A percentile compares a stretch with the other conserved stretches of the same genome.
phyloP scores from a whole-genome alignment of 768 basidiomycete species.

The Tylopilus cervinicoccineus region DNA sequence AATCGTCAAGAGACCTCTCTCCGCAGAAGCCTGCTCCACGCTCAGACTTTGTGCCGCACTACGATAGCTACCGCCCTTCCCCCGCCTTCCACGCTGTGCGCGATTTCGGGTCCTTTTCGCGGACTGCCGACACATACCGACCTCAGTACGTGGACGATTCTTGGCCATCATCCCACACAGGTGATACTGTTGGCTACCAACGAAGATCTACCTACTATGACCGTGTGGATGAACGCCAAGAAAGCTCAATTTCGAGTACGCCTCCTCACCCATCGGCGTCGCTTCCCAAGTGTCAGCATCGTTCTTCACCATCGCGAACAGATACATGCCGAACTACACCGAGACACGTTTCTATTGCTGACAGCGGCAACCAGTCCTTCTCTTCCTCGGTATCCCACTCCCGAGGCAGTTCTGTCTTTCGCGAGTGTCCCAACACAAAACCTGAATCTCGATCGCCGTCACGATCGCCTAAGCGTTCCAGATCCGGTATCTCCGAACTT shows the following conservation, averaged over 20 bases:
- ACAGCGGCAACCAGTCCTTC: slow-evolving; percentile 16
- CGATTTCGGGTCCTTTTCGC: slow-evolving; percentile 35
- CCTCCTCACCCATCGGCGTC: slow-evolving; percentile 24
- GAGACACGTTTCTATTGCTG: slow-evolving; percentile 2
- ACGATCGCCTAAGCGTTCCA: slow-evolving; percentile 42
- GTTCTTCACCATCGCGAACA: slow-evolving; percentile 22
- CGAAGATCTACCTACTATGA: slow-evolving; percentile 22
- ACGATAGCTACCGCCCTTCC: slow-evolving; percentile 51
- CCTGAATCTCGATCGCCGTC: slow-evolving; percentile 45
- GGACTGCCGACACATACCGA: slow-evolving; percentile 48
- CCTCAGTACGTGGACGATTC: slow-evolving; percentile 40
- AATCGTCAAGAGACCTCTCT: slow-evolving; percentile 31
- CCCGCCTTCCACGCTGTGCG: slow-evolving; percentile 33
- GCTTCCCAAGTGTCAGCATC: slow-evolving; percentile 16
- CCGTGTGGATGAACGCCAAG: slow-evolving; percentile 23
- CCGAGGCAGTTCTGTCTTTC: slow-evolving; percentile 27
- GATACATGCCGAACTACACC: slow-evolving; percentile 3
- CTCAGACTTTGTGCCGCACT: slow-evolving; percentile 32
- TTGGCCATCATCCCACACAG: slow-evolving; percentile 27
- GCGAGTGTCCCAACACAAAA: slow-evolving; percentile 31
- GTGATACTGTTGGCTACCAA: slow-evolving; percentile 28
- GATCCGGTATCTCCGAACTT: slow-evolving; percentile 27
- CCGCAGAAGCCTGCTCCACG: slow-evolving; percentile 33
- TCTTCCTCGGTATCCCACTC: slow-evolving; percentile 21
- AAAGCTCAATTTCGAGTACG: slow-evolving; percentile 32